These are phyloP conservation scores for Ophiostoma pallidulum DNA, from an alignment of 2,329 filamentous ascomycete genomes.

Conservation along the genomic window DNA sequence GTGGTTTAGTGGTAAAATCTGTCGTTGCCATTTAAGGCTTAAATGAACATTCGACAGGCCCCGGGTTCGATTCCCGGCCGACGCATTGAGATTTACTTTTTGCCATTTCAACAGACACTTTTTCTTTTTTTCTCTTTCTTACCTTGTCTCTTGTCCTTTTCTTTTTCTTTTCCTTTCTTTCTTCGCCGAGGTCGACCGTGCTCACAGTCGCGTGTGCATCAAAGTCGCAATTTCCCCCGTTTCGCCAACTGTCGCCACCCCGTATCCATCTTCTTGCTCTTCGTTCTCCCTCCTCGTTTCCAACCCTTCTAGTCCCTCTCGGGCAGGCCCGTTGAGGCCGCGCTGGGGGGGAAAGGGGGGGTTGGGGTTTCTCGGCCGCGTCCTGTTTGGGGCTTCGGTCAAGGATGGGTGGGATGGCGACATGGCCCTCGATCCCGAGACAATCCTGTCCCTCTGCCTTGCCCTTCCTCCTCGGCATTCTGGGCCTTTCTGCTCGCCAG, in stretches of 20 bases:
- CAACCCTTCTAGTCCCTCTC: not conserved
- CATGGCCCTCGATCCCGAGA: not conserved
- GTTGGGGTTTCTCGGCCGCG: not conserved
- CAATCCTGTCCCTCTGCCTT: no score
- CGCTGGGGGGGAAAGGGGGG: no score
- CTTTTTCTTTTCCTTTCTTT: no score
- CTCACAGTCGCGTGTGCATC: no score
- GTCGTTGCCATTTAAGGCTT: slow-evolving; percentile 10
- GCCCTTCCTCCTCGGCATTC: not conserved
- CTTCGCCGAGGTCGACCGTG: no score
- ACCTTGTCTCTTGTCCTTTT: no score
- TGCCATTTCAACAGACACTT: not conserved
- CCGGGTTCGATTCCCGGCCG: slow-evolving; percentile 10
- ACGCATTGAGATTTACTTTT: slow-evolving; percentile 6
- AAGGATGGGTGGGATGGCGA: not conserved
- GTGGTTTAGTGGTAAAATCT: slow-evolving; percentile 6
- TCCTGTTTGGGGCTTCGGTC: slow-evolving; percentile 9
- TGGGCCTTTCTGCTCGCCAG: no score
- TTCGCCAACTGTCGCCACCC: no score
- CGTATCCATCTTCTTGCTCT: no score
- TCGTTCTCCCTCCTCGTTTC: not conserved
- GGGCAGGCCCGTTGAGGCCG: slow-evolving; percentile 8
- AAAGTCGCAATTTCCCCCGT: no score
- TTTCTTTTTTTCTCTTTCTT: no score
- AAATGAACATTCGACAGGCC: no score